These are phyloP conservation scores for Rhododendron molle DNA, from an alignment of 148 eudicot species.

Conservation along the genomic window DNA sequence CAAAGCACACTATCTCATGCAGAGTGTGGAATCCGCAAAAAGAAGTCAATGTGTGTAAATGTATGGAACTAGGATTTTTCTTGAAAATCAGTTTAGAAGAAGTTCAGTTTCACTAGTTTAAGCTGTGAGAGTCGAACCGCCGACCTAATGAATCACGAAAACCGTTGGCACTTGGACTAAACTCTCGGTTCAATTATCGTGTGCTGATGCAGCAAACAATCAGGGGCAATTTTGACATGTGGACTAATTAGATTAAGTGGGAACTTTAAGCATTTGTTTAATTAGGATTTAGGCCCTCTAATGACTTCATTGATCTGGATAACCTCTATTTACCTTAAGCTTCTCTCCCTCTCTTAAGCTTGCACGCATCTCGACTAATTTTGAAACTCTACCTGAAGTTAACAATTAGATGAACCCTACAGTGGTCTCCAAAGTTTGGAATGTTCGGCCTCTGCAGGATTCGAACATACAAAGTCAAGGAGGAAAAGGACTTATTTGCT, in stretches of 20 bases:
- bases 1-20: no score
- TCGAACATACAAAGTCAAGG: no score
- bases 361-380: not conserved
- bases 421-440: no score
- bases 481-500: no score
- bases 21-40: no score
- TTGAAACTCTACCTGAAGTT: no score
- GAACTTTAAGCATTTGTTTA: not conserved
- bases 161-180: not conserved
- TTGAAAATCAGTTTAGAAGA: not conserved
- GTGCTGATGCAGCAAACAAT: not conserved
- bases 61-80: not conserved
- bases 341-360: not conserved
- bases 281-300: not conserved
- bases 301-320: not conserved
- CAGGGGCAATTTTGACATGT: not conserved
- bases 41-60: no score
- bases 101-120: not conserved
- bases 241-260: not conserved
- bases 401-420: no score
- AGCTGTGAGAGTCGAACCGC: not conserved
- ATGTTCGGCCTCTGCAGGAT: no score
- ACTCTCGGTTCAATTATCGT: not conserved
- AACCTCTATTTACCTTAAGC: not conserved
- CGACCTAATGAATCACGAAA: not conserved